These are phyloP conservation scores for Aspergillus udagawae DNA, from an alignment of 2,329 filamentous ascomycete species.

Conservation along the genomic window DNA sequence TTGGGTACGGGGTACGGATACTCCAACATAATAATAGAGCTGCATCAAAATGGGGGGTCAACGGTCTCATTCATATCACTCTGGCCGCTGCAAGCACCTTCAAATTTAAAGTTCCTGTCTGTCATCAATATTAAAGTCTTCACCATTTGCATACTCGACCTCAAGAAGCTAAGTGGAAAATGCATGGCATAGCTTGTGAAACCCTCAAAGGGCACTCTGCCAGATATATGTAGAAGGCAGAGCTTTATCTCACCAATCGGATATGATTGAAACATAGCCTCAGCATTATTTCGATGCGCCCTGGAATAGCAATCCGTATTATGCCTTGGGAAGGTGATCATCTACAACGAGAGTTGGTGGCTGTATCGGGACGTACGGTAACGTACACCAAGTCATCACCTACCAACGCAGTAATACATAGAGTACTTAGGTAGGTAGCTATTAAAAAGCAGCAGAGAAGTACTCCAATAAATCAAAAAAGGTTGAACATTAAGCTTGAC, in stretches of 20 bases:
- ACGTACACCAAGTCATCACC: not conserved
- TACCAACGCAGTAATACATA: not conserved
- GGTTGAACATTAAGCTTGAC: not conserved
- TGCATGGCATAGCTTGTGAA: not conserved
- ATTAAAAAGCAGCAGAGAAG: not conserved
- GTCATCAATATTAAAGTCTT: not conserved
- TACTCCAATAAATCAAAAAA: not conserved
- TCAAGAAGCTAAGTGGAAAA: not conserved
- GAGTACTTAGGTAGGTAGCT: not conserved
- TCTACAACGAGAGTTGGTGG: not conserved
- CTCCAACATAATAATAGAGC: not conserved
- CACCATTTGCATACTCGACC: not conserved
- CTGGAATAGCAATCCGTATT: not conserved
- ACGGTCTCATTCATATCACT: not conserved
- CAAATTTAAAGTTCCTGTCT: not conserved
- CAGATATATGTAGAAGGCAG: not conserved
- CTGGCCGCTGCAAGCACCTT: too few relatives aligned
- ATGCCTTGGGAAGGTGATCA: not conserved
- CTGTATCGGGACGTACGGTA: not conserved
- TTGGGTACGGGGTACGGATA: not conserved
- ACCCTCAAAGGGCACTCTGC: not conserved
- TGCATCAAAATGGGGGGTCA: not conserved
- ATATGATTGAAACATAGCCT: conserved; percentile 2
- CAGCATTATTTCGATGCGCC: not conserved
- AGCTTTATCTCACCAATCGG: not conserved